A percentile compares a stretch with the other conserved stretches of the same genome.
These are phyloP conservation scores for Astragalus glycyphyllos DNA, from an alignment of 306 rosid species.

Conservation along the genomic window DNA sequence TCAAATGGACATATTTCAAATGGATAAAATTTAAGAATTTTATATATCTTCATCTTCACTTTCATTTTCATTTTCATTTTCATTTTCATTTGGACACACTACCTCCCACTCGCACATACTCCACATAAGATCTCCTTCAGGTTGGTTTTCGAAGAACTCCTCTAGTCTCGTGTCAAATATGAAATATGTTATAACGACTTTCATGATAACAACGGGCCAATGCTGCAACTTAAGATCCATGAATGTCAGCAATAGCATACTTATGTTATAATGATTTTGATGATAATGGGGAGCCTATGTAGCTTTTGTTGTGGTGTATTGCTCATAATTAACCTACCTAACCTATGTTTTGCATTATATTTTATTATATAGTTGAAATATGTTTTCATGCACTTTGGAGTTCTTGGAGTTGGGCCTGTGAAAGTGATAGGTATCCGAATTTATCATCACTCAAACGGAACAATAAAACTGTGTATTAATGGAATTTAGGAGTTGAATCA, in stretches of 20 bases:
- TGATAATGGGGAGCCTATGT: conserved; percentile 4
- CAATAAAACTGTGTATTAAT: no score
- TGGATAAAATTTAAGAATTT: conserved; percentile 6
- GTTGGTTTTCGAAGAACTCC: not conserved
- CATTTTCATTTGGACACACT: conserved; percentile 19
- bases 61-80: not conserved
- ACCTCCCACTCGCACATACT: not conserved
- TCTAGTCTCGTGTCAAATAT: not conserved
- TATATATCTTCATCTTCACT: not conserved
- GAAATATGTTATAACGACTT: conserved; percentile 14
- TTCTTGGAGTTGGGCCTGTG: not conserved
- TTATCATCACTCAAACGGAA: no score
- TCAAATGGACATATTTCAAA: conserved; percentile 27
- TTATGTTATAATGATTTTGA: conserved; percentile 23
- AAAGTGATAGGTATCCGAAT: not conserved
- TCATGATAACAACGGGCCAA: not conserved
- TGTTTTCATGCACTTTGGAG: not conserved
- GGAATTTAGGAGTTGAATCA: no score
- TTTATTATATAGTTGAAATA: conserved; percentile 29
- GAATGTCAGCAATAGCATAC: not conserved
- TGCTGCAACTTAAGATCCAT: not conserved
- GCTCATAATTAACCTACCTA: not conserved
- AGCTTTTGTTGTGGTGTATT: not conserved
- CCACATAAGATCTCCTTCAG: not conserved
- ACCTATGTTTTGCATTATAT: not conserved